These are phyloP conservation scores for Amorphotheca resinae DNA, from an alignment of 495 filamentous ascomycete species.

Conservation along the genomic window DNA sequence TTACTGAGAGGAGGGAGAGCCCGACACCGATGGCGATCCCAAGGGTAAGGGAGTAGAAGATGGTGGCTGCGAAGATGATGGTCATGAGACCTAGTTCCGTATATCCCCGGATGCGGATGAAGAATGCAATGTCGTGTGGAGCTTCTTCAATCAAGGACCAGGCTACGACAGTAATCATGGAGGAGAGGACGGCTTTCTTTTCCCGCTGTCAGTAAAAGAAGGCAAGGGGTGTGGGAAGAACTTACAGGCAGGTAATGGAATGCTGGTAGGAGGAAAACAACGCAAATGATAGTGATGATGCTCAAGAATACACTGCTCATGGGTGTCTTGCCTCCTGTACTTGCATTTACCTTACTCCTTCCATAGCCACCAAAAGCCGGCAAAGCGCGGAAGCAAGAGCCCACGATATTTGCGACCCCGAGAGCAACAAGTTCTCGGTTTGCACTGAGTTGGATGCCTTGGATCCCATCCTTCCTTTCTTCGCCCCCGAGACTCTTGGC, in stretches of 20 bases:
- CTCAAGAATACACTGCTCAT: slow-evolving; percentile 82
- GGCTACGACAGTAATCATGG: slow-evolving; percentile 93
- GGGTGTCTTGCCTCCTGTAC: slow-evolving; percentile 82
- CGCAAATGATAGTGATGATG: slow-evolving; percentile 65
- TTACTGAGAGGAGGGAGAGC: slow-evolving; percentile 74
- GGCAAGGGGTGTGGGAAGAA: slow-evolving; percentile 3
- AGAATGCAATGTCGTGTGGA: slow-evolving; percentile 83
- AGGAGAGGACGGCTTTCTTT: slow-evolving; percentile 83
- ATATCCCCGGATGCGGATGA: slow-evolving; percentile 72
- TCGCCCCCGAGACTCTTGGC: slow-evolving; percentile 70
- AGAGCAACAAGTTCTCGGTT: slow-evolving; percentile 93
- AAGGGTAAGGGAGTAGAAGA: slow-evolving; percentile 76
- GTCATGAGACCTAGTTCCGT: slow-evolving; percentile 76
- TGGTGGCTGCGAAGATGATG: slow-evolving; percentile 80
- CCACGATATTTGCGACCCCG: slow-evolving; percentile 77
- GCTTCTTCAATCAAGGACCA: slow-evolving; percentile 93
- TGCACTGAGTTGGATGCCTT: slow-evolving; percentile 69
- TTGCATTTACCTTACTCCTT: slow-evolving; percentile 85
- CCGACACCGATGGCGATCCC: slow-evolving; percentile 87
- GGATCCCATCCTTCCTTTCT: slow-evolving; percentile 47
- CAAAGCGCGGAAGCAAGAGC: slow-evolving; percentile 81
- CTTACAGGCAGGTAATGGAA: slow-evolving; percentile 89
- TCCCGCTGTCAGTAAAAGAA: slow-evolving; percentile 18
- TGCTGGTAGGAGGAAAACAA: slow-evolving; percentile 73
- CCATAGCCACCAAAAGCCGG: slow-evolving; percentile 96